phyloP scores from a whole-genome alignment of 2,329 filamentous ascomycete genomes.

The Ploettnerulaceae sp. region DNA sequence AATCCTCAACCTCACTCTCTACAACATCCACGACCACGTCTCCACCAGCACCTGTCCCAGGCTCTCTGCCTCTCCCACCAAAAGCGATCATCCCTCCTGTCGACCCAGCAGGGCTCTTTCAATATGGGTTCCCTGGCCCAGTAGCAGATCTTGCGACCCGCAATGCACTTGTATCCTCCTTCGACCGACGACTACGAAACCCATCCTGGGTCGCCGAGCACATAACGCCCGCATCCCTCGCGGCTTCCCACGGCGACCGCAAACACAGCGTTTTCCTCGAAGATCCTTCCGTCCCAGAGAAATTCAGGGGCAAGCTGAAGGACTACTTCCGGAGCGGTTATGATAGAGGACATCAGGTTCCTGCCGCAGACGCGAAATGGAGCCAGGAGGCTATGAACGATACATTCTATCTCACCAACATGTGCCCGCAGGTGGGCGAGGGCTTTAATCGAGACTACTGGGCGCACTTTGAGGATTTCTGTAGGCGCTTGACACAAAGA shows the following conservation, averaged over 20 bases:
- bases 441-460: slow-evolving; percentile 99
- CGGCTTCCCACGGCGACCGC: slow-evolving; percentile 71
- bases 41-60: slow-evolving; percentile 29
- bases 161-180: slow-evolving; percentile 75
- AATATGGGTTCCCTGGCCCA: slow-evolving; percentile 90
- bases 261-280: slow-evolving; percentile 80
- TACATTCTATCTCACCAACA: slow-evolving; percentile 90
- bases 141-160: slow-evolving; percentile 76
- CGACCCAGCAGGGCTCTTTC: slow-evolving; percentile 70
- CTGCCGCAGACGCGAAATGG: slow-evolving; percentile 95
- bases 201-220: slow-evolving; percentile 95
- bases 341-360: slow-evolving; percentile 94
- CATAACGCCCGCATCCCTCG: slow-evolving; percentile 83
- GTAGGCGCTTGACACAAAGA: slow-evolving; percentile 69
- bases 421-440: slow-evolving; percentile 97
- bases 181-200: slow-evolving; percentile 86
- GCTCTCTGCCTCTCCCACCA: slow-evolving; percentile 24
- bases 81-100: slow-evolving; percentile 47
- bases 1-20: slow-evolving; percentile 26
- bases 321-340: slow-evolving; percentile 96
- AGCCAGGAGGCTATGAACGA: slow-evolving; percentile 90
- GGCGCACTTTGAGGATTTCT: slow-evolving; percentile 98
- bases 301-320: slow-evolving; percentile 83
- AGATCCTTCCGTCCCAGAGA: slow-evolving; percentile 71
- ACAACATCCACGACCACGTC: slow-evolving; percentile 27